Conservation (phyloP, 2,329 filamentous ascomycete genomes). For the Furcasterigmium furcatum region DNA sequence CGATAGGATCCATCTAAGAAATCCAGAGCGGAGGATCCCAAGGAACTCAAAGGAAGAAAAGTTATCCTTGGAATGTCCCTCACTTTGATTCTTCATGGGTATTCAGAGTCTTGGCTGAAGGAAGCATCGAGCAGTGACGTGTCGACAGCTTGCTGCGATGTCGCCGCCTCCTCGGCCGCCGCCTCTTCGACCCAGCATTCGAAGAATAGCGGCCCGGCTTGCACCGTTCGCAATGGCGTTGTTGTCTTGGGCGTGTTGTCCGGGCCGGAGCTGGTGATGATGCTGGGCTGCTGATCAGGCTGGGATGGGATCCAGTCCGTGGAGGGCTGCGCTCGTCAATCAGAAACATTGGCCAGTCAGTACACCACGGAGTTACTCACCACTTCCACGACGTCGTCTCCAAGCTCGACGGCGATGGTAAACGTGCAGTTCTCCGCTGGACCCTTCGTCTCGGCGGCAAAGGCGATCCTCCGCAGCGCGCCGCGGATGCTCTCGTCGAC, state of each 20-base stretch:
- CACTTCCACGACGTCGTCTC: conserved; percentile 48
- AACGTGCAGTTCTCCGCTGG: conserved; percentile 67
- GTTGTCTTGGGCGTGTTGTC: conserved; percentile 32
- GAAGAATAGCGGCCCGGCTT: conserved; percentile 58
- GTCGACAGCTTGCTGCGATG: too few species aligned
- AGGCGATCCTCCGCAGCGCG: conserved; percentile 59
- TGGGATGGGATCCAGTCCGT: conserved; percentile 60
- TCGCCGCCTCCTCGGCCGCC: conserved; percentile 26
- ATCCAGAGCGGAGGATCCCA: too few species aligned
- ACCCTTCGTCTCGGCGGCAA: conserved; percentile 53
- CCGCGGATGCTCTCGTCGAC: conserved; percentile 72
- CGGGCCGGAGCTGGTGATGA: conserved; percentile 22
- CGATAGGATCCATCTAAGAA: too few species aligned
- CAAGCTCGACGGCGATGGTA: conserved; percentile 72
- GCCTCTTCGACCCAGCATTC: conserved; percentile 65
- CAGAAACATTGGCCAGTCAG: background rate
- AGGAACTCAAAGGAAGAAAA: too few species aligned
- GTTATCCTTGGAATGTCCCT: too few species aligned
- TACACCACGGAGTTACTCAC: background rate
- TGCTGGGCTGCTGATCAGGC: conserved; percentile 38
- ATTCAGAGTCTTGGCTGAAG: too few species aligned
- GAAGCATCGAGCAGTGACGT: too few species aligned
- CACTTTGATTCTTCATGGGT: too few species aligned
- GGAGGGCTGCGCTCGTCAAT: conserved; percentile 40
- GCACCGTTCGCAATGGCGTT: conserved; percentile 49